These are phyloP conservation scores for Canariomyces notabilis DNA, from an alignment of 2,329 filamentous ascomycete species.

Conservation along the genomic window DNA sequence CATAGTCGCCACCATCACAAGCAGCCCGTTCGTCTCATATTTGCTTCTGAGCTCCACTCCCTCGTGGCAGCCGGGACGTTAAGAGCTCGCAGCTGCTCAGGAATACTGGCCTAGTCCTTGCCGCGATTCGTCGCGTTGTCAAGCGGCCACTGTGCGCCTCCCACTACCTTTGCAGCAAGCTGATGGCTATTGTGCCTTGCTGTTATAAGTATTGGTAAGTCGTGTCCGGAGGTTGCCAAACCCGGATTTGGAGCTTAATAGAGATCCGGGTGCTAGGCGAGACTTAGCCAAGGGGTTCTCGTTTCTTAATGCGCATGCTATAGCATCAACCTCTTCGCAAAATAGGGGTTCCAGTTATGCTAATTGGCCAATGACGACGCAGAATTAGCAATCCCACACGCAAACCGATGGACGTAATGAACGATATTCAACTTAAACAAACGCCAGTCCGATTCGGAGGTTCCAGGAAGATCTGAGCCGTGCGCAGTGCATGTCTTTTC, in stretches of 20 bases:
- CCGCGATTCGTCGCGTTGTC: neutral
- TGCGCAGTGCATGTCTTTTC: constrained; percentile 2
- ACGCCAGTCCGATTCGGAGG: constrained; percentile 2
- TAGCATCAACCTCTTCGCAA: constrained; percentile 5
- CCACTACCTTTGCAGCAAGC: neutral
- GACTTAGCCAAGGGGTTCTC: constrained; percentile 7
- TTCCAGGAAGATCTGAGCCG: neutral
- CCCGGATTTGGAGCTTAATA: constrained; percentile 13
- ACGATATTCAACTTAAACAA: neutral
- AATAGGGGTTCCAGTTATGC: constrained; percentile 4
- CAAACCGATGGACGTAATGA: constrained; percentile 5
- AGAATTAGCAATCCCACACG: constrained; percentile 2
- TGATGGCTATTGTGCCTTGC: neutral
- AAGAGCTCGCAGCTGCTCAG: no score
- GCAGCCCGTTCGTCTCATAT: constrained; percentile 7
- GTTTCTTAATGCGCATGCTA: constrained; percentile 21
- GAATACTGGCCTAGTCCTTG: neutral
- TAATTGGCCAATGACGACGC: constrained; percentile 13
- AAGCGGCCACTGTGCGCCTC: neutral
- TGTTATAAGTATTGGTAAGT: constrained; percentile 9
- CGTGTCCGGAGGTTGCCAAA: neutral
- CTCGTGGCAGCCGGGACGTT: constrained; percentile 4
- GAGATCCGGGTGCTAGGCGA: neutral
- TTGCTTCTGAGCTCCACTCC: constrained; percentile 1
- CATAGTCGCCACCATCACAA: neutral